Percentiles rank a stretch among this genome's conserved stretches.
Evolutionary conservation across 208 protist genomes (phyloP).

Genomic region (Leishmania turanica): DNA sequence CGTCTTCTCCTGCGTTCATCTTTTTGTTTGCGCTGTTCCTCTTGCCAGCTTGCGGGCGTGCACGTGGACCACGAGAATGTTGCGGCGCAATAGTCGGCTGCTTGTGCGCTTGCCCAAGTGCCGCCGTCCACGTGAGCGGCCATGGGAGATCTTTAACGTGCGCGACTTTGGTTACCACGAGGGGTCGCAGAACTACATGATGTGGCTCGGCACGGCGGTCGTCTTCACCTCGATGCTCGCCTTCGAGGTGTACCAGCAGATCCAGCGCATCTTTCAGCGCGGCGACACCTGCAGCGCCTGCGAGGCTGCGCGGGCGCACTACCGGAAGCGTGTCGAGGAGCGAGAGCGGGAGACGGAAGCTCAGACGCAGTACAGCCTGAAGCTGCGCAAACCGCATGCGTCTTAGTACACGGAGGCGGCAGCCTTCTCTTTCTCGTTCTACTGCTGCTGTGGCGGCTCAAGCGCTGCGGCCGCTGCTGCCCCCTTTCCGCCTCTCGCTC

Average conservation of each 20-base stretch:
- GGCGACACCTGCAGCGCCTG: constrained; percentile 88
- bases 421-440: background rate
- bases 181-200: constrained; percentile 86
- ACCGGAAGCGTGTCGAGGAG: constrained; percentile 65
- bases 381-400: constrained; percentile 1
- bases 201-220: constrained; percentile 67
- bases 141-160: constrained; percentile 90
- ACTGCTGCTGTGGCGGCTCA: too few species aligned
- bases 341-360: constrained; percentile 60
- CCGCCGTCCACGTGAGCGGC: constrained; percentile 82
- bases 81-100: constrained; percentile 36
- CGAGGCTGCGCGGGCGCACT: constrained; percentile 82
- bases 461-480: background rate
- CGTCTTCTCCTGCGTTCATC: background rate
- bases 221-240: constrained; percentile 40
- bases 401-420: background rate
- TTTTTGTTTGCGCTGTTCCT: background rate
- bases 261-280: constrained; percentile 55
- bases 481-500: background rate
- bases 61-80: constrained; percentile 29
- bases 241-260: constrained; percentile 80
- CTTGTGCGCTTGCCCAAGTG: constrained; percentile 77
- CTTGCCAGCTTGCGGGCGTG: constrained; percentile 6
- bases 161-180: constrained; percentile 88
- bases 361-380: constrained; percentile 10